These are phyloP conservation scores for Ophiostoma pallidulum DNA, from an alignment of 2,329 filamentous ascomycete species.

Conservation along the genomic window DNA sequence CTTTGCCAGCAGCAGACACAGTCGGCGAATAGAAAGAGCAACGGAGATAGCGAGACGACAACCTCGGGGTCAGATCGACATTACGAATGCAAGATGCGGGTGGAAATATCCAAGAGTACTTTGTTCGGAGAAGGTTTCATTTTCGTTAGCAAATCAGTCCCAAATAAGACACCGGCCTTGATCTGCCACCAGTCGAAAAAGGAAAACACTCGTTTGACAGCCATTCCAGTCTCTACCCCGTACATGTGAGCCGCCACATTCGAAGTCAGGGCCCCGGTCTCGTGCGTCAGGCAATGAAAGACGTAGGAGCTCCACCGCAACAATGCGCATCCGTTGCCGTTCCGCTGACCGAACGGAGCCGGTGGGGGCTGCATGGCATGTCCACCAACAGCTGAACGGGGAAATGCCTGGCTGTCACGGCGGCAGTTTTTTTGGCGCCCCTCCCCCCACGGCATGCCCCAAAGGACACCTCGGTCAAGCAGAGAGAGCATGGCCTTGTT, in stretches of 20 bases:
- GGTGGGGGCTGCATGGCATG: not conserved
- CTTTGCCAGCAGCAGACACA: not conserved
- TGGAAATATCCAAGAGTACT: no score
- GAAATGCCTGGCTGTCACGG: not conserved
- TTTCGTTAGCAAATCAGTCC: not conserved
- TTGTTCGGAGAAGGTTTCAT: no score
- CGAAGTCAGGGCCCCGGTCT: not conserved
- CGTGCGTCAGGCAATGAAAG: not conserved
- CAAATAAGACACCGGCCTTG: slow-evolving; percentile 6
- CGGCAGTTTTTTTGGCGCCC: no score
- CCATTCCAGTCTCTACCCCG: not conserved
- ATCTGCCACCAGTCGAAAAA: not conserved
- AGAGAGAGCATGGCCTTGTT: no score
- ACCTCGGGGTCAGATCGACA: no score
- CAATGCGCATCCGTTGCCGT: slow-evolving; percentile 5
- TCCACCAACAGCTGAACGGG: no score
- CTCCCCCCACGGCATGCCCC: no score
- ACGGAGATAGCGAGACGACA: no score
- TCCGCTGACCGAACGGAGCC: slow-evolving; percentile 6
- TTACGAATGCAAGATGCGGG: no score
- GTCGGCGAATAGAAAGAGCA: no score
- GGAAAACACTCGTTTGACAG: slow-evolving; percentile 3
- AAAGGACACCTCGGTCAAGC: no score
- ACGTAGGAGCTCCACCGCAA: not conserved
- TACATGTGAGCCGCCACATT: no score